Evolutionary conservation across 306 rosid genomes (phyloP).

Genomic region (Cicer bijugum): DNA sequence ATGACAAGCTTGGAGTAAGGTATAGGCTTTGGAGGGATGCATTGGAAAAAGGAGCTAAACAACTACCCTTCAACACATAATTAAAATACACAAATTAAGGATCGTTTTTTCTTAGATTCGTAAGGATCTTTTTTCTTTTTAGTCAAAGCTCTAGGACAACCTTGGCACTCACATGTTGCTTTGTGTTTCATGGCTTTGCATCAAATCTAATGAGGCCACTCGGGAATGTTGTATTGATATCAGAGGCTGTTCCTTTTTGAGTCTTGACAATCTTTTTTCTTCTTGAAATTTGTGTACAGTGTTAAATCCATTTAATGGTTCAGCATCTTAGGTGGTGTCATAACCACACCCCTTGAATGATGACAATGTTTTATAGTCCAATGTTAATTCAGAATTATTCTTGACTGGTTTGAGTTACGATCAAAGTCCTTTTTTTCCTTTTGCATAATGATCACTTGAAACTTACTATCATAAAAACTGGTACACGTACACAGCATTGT

Average conservation of each 20-base stretch:
- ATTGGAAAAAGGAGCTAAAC: conserved; percentile 69
- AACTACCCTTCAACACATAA: conserved; percentile 59
- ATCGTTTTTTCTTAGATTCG: conserved; percentile 1
- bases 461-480: not conserved
- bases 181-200: conserved; percentile 36
- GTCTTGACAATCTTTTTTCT: conserved; percentile 15
- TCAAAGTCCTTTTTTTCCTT: not conserved
- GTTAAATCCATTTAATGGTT: conserved; percentile 34
- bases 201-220: conserved; percentile 40
- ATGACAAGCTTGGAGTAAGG: conserved; percentile 91
- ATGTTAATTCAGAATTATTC: conserved; percentile 27
- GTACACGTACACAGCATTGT: too few relatives aligned
- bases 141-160: conserved; percentile 36
- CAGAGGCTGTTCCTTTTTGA: conserved; percentile 53
- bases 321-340: conserved; percentile 38
- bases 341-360: conserved; percentile 38
- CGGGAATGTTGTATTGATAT: conserved; percentile 58
- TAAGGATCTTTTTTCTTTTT: conserved; percentile 13
- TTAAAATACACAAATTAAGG: not conserved
- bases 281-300: conserved; percentile 51
- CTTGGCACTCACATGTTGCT: conserved; percentile 37
- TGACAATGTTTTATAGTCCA: conserved; percentile 27
- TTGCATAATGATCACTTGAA: not conserved
- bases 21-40: conserved; percentile 90
- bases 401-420: conserved; percentile 29